Conservation (phyloP, 768 basidiomycete genomes). For the Pleurotus giganteus region DNA sequence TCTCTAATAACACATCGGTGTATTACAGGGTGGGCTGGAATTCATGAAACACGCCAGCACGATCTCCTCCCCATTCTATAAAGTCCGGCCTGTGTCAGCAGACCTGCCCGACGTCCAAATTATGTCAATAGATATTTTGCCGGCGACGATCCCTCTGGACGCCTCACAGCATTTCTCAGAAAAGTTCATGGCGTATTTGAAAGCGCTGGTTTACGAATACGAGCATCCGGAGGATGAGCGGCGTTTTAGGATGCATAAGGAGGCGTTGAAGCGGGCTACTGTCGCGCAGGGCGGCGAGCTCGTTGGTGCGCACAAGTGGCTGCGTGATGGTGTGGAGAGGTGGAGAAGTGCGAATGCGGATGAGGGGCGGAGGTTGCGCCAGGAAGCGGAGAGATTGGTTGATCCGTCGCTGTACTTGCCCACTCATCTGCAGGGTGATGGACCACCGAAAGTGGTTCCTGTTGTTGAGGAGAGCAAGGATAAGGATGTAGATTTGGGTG, state of each 20-base stretch:
- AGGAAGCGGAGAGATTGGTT: not conserved
- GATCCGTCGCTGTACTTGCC: too few relatives aligned
- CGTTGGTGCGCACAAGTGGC: constrained; percentile 51
- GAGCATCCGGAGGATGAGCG: constrained; percentile 11
- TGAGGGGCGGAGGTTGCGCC: not conserved
- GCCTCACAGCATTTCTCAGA: constrained; percentile 76
- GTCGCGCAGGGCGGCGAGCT: constrained; percentile 63
- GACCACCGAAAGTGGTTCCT: not conserved
- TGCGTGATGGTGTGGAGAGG: constrained; percentile 48
- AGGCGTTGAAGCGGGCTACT: constrained; percentile 66
- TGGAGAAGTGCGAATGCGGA: constrained; percentile 30
- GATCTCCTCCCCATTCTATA: constrained; percentile 72
- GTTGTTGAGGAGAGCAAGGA: not conserved
- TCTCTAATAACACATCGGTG: not conserved
- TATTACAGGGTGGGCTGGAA: constrained; percentile 72
- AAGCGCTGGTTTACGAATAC: constrained; percentile 47
- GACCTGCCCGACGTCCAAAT: constrained; percentile 64
- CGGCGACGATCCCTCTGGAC: constrained; percentile 79
- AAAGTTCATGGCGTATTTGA: constrained; percentile 66
- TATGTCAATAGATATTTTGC: constrained; percentile 91
- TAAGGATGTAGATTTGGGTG: not conserved
- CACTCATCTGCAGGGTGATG: not conserved
- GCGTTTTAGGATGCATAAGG: constrained; percentile 20
- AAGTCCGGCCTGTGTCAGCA: constrained; percentile 40
- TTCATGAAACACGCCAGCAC: constrained; percentile 80